Evolutionary conservation across 805 yeast species (phyloP).

Genomic region (Saturnispora quitensis): DNA sequence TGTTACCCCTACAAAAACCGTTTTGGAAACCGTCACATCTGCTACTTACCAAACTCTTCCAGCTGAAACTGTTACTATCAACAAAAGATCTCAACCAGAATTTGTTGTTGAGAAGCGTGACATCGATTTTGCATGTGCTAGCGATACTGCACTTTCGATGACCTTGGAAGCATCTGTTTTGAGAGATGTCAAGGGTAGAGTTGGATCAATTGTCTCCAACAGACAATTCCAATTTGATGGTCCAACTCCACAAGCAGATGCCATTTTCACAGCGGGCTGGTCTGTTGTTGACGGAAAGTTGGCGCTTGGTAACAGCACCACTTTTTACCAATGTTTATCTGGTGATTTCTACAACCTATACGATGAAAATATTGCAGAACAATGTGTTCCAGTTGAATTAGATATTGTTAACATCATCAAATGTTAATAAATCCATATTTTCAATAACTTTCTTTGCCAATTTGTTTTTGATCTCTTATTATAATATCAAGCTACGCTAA

Average conservation of each 20-base stretch:
- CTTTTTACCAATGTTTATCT: conserved; percentile 66
- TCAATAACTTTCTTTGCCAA: not conserved
- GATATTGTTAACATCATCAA: conserved; percentile 47
- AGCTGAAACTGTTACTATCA: conserved; percentile 18
- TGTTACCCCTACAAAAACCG: conserved; percentile 22
- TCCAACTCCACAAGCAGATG: conserved; percentile 76
- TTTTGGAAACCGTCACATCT: conserved; percentile 23
- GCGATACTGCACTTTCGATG: conserved; percentile 45
- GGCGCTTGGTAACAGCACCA: conserved; percentile 52
- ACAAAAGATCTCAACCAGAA: conserved; percentile 18
- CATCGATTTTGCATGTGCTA: conserved; percentile 34
- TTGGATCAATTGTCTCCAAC: conserved; percentile 75
- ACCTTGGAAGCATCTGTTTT: conserved; percentile 42
- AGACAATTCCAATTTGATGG: conserved; percentile 76
- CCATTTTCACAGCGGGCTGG: conserved; percentile 60
- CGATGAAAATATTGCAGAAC: conserved; percentile 51
- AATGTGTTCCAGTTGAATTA: conserved; percentile 56
- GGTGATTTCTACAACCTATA: conserved; percentile 75
- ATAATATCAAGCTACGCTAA: not conserved
- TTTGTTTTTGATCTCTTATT: not conserved
- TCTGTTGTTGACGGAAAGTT: conserved; percentile 49
- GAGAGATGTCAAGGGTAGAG: conserved; percentile 53
- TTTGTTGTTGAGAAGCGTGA: conserved; percentile 13
- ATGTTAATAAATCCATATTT: conserved; percentile 29
- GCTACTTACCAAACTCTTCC: conserved; percentile 17